phyloP scores from a whole-genome alignment of 345 rosid genomes.

The Carallia pectinifolia region DNA sequence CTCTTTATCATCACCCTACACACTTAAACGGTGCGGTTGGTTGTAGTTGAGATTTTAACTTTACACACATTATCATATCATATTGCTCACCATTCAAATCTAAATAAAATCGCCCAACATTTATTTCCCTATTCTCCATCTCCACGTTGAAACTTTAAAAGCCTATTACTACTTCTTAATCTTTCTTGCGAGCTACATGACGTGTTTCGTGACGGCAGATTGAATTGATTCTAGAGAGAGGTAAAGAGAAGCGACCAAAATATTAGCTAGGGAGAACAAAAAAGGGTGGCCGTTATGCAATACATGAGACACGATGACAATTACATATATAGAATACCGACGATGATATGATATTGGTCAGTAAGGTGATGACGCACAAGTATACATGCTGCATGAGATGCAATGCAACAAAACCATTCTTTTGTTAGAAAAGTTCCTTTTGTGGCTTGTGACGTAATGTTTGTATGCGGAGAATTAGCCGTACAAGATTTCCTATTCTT shows the following conservation, averaged over 20 bases:
- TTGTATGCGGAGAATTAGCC: not conserved
- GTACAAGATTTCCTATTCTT: not conserved
- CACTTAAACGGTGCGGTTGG: slow-evolving; percentile 16
- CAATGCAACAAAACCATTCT: not conserved
- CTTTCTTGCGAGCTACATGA: too few relatives aligned
- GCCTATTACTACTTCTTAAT: too few relatives aligned
- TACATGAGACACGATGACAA: too few relatives aligned
- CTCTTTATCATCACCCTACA: slow-evolving; percentile 6
- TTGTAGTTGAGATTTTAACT: slow-evolving; percentile 10
- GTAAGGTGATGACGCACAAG: not conserved
- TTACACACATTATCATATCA: not conserved
- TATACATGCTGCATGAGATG: slow-evolving; percentile 3
- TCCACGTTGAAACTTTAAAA: not conserved
- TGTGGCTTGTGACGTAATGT: slow-evolving; percentile 14
- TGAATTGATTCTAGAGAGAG: too few relatives aligned
- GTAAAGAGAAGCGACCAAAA: too few relatives aligned
- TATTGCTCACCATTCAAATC: not conserved
- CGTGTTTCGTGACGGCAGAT: too few relatives aligned
- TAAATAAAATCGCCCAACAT: not conserved
- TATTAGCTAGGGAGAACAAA: too few relatives aligned
- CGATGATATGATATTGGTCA: not conserved
- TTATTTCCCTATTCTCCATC: not conserved
- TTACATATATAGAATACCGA: not conserved
- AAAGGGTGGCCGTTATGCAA: not conserved
- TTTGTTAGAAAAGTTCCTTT: not conserved